phyloP scores from a whole-genome alignment of 805 yeast species.

The Torulaspora indica region DNA sequence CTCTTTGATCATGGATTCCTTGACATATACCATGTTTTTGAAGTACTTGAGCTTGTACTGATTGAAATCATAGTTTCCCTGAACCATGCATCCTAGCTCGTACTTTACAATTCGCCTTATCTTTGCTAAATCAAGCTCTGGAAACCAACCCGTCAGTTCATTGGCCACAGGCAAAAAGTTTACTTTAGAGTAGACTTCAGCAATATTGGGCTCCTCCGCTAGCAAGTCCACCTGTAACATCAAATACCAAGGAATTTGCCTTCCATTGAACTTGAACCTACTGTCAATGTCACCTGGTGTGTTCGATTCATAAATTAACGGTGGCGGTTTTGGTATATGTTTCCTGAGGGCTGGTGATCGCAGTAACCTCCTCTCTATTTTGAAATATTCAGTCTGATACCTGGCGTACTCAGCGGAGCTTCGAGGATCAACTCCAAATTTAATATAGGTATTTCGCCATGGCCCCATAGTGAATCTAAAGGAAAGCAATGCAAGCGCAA shows the following conservation, averaged over 20 bases:
- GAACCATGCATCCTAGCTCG: slow-evolving; percentile 58
- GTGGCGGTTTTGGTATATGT: slow-evolving; percentile 33
- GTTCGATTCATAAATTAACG: slow-evolving; percentile 33
- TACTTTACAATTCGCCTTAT: slow-evolving; percentile 67
- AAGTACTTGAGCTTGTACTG: slow-evolving; percentile 36
- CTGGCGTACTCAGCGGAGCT: slow-evolving; percentile 47
- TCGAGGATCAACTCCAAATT: slow-evolving; percentile 74
- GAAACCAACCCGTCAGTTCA: slow-evolving; percentile 66
- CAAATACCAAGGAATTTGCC: slow-evolving; percentile 59
- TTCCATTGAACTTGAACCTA: slow-evolving; percentile 66
- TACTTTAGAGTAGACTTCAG: slow-evolving; percentile 40
- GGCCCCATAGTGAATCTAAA: slow-evolving; percentile 86
- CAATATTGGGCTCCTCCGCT: slow-evolving; percentile 56
- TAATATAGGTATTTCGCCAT: slow-evolving; percentile 83
- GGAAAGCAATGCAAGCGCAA: slow-evolving; percentile 79
- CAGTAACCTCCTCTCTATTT: slow-evolving; percentile 31
- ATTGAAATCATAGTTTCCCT: slow-evolving; percentile 46
- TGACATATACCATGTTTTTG: slow-evolving; percentile 43
- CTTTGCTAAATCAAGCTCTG: slow-evolving; percentile 54
- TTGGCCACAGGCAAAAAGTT: slow-evolving; percentile 48
- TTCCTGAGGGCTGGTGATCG: slow-evolving; percentile 28
- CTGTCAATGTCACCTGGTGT: slow-evolving; percentile 38
- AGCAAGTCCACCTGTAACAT: slow-evolving; percentile 79
- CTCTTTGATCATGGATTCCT: slow-evolving; percentile 35
- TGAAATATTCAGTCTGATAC: slow-evolving; percentile 84